Evolutionary conservation across 2,329 filamentous ascomycete species (phyloP), one percentile per base, ranked within the genome.

Genomic region (Elsinoe arachidis): DNA sequence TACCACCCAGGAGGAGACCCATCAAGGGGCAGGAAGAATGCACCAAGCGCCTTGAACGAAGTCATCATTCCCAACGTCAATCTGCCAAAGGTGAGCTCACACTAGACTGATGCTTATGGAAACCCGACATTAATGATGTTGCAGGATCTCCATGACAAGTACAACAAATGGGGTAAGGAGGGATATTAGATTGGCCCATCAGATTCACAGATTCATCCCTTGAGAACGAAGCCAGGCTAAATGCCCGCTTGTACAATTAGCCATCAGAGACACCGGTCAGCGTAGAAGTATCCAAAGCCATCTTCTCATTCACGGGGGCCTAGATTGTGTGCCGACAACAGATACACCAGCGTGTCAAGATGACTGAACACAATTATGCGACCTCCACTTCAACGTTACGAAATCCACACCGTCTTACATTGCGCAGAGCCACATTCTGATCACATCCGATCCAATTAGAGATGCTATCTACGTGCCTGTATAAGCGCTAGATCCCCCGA

Each of bases 161-260:
- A 87, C 84, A 99, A 99, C 88, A 99, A 99, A 82, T 97, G 89
- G 84, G 93, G 93, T 75, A 97, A 97, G 84, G 93, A 97, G 66
- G 91, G 90, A 66, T 97, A 87, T 77, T 88, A 68, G 63, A 64
- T 34, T 12, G 26, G 26, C 4, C 26, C 26, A 9, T 30, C 26
- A 52, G 41, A 30, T 30, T 30, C 26, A 30, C 26, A 30, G 26
- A 30, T 30, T 5, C 26, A 30, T 30, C 26, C 26, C 26, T 2
- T 9, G 26, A 30, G 26, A 30, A 30, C 26, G 9, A 30, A 30
- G 26, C 26, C 26, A 30, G 26, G 26, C 26, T 30, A 2, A 30
- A 30, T 9, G 26, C 26, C 26, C 26, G 26, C 26, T 30, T 30
- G 3, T 30, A 30, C 26, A 30, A 30, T 30, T 30, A 30, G 26